A percentile compares a stretch with the other conserved stretches of the same genome.
These are phyloP conservation scores for Wallacemonas sp. DNA, from an alignment of 208 protist species.

Conservation along the genomic window DNA sequence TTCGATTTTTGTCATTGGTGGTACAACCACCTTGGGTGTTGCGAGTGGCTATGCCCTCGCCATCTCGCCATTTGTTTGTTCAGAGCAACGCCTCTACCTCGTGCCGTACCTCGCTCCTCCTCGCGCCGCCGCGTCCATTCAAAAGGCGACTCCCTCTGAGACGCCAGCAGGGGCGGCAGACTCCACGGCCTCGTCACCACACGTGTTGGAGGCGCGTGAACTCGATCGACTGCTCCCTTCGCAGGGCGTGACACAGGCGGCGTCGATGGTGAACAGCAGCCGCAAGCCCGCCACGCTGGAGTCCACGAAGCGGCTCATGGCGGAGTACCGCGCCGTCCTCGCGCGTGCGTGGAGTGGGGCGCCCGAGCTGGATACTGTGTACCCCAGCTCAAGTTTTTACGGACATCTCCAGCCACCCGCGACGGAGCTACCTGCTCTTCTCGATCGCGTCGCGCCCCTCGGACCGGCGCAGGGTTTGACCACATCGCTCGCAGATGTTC, in stretches of 20 bases:
- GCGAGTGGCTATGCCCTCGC: slow-evolving; percentile 3
- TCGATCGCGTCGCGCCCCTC: background rate
- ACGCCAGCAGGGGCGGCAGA: no score
- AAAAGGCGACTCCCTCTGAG: no score
- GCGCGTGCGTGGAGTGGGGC: slow-evolving; percentile 5
- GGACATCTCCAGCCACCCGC: background rate
- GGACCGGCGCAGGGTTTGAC: background rate
- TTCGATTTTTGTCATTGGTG: slow-evolving; percentile 5
- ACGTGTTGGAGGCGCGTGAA: no score
- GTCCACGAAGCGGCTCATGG: background rate
- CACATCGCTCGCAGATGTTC: background rate
- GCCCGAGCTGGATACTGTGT: background rate
- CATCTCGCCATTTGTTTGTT: background rate
- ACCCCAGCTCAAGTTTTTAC: slow-evolving; percentile 11
- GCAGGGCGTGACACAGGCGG: no score
- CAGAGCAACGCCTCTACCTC: slow-evolving; percentile 2
- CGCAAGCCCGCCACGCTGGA: no score
- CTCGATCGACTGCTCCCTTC: background rate
- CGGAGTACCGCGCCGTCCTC: slow-evolving; percentile 1
- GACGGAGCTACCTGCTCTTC: background rate
- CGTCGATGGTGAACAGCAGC: no score
- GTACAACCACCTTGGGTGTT: slow-evolving; percentile 8
- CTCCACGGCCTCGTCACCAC: no score
- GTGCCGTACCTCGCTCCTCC: slow-evolving; percentile 6
- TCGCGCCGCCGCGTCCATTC: background rate